Base-by-base conservation (phyloP, 306 rosid genomes). In the Cercis canadensis region DNA sequence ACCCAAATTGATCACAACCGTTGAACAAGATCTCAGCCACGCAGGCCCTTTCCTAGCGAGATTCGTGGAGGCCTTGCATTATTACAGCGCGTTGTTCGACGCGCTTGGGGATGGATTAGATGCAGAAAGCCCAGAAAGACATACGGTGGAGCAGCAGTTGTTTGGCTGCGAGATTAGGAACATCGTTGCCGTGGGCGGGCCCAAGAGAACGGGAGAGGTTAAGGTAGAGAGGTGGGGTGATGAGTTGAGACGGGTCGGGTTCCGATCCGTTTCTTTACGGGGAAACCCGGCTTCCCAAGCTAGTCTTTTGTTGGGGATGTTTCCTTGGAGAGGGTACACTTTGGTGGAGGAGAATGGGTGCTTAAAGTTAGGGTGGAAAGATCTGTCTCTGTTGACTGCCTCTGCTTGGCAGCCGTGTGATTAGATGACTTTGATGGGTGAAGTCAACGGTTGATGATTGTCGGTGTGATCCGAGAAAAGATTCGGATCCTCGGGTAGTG, bases 261-360 rank as follows among this genome's bases (percentile, higher is more conserved):
- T 94, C 5, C 8, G 72, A 10, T 83, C 91, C 65, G 87, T 87
- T 3, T 94, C 99, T 0, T 75, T 94, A 0, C 79, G 87, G 18
- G 99, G 99, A 1, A 94, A 85, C 96, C 99, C 99, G 74, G 99
- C 99, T 2, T 77, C 96, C 5, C 99, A 94, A 45, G 99, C 99
- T 0, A 85, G 97, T 18, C 58, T 94, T 65, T 68, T 94, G 63
- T 68, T 94, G 2, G 99, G 97, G 11, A 91, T 94, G 97, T 91
- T 83, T 36, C 99, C 99, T 12, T 94, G 99, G 96, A 89, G 84
- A 76, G 99, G 97, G n/a, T 91, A 94, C 19, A 94, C 97, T 0
- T 50, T 94, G 10, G 91, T 94, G 55, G 99, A 91, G 68, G 99
- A 94, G 39, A 89, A 77, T 57, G 99, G 99, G 52, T 81, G 91